Percentiles rank a stretch among this genome's conserved stretches.
Evolutionary conservation across 2,329 filamentous ascomycete genomes (phyloP).

Genomic region (Hymenoscyphus fraxineus): DNA sequence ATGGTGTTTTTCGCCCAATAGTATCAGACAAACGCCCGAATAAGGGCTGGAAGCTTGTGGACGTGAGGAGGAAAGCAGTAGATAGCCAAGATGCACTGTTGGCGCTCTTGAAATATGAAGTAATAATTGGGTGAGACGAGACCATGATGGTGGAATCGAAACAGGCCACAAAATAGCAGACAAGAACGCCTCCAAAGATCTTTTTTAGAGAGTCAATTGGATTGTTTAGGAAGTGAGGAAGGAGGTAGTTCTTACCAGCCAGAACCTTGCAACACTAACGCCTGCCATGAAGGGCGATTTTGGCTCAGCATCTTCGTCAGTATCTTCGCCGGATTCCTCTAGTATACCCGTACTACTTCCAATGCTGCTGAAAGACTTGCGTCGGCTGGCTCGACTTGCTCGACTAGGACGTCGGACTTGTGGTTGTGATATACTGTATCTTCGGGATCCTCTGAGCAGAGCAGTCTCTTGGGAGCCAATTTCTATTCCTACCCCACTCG

Average conservation of each 20-base stretch:
- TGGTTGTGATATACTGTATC: slow-evolving; percentile 21
- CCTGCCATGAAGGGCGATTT: slow-evolving; percentile 39
- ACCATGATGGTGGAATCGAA: slow-evolving; percentile 83
- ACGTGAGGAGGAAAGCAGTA: slow-evolving; percentile 73
- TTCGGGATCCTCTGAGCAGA: slow-evolving; percentile 31
- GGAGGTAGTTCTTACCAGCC: slow-evolving; percentile 36
- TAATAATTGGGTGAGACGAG: slow-evolving; percentile 75
- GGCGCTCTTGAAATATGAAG: slow-evolving; percentile 72
- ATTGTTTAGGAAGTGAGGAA: too few relatives aligned
- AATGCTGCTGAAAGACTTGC: slow-evolving; percentile 24
- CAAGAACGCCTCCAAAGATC: slow-evolving; percentile 56
- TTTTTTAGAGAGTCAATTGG: too few relatives aligned
- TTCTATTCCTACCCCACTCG: slow-evolving; percentile 30
- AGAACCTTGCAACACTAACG: slow-evolving; percentile 49
- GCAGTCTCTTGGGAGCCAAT: slow-evolving; percentile 30
- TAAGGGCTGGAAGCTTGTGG: slow-evolving; percentile 71
- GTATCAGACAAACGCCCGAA: slow-evolving; percentile 72
- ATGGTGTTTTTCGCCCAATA: slow-evolving; percentile 64
- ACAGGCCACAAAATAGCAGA: slow-evolving; percentile 55
- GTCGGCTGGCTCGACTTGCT: slow-evolving; percentile 18
- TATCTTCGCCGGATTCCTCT: slow-evolving; percentile 18
- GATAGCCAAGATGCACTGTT: slow-evolving; percentile 81
- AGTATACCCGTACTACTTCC: slow-evolving; percentile 19
- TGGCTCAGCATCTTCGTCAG: slow-evolving; percentile 16
- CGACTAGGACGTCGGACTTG: slow-evolving; percentile 20